phyloP scores from a whole-genome alignment of 73 alveolate species.

The Blepharisma japonicum region DNA sequence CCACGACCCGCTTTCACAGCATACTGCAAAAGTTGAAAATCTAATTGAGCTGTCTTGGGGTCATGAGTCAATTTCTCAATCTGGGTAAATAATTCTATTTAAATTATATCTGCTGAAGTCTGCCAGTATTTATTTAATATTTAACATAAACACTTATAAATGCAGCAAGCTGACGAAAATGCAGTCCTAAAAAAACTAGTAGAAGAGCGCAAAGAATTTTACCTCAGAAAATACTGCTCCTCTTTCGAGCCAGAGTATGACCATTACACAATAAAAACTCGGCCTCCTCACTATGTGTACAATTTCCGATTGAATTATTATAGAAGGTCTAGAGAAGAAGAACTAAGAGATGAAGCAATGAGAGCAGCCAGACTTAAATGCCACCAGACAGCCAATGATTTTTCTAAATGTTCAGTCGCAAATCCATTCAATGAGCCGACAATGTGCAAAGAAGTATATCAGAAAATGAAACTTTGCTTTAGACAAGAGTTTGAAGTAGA shows the following conservation, averaged over 20 bases:
- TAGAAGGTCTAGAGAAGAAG: slow-evolving; percentile 59
- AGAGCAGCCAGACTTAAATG: slow-evolving; percentile 48
- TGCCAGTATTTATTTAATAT: too few species aligned
- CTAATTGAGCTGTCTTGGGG: too few species aligned
- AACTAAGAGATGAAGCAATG: slow-evolving; percentile 51
- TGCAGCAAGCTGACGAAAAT: slow-evolving; percentile 27
- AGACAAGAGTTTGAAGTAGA: slow-evolving; percentile 50
- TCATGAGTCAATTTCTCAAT: too few species aligned
- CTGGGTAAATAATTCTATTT: too few species aligned
- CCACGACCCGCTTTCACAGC: not conserved
- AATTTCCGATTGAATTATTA: slow-evolving; percentile 40
- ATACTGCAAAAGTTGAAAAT: too few species aligned
- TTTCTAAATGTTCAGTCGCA: slow-evolving; percentile 42
- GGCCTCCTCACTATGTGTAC: slow-evolving; percentile 46
- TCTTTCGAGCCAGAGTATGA: slow-evolving; percentile 23
- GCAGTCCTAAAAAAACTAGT: not conserved
- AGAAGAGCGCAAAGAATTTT: not conserved
- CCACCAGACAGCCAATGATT: slow-evolving; percentile 40
- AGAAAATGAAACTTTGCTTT: slow-evolving; percentile 49
- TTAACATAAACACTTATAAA: not conserved
- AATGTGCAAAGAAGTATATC: slow-evolving; percentile 49
- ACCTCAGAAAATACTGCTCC: slow-evolving; percentile 15
- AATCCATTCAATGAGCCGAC: slow-evolving; percentile 52
- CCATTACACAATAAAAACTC: slow-evolving; percentile 43
- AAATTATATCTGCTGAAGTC: too few species aligned